These are phyloP conservation scores for Cryptococcus sp. DNA, from an alignment of 1,284 basidiomycete genomes.

Conservation along the genomic window DNA sequence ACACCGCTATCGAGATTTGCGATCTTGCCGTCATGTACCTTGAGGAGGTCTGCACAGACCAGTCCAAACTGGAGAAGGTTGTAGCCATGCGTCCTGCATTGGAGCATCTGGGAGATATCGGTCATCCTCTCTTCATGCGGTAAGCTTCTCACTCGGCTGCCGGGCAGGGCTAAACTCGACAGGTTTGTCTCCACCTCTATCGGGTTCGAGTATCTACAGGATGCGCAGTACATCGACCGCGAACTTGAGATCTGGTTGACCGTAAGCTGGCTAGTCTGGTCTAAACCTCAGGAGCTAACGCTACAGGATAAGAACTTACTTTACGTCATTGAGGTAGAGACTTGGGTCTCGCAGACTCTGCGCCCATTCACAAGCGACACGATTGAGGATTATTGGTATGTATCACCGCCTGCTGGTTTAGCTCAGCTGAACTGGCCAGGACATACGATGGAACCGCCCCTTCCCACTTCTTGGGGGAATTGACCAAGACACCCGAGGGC, in stretches of 20 bases:
- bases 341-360: slow-evolving; percentile 44
- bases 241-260: slow-evolving; percentile 96
- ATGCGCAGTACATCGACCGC: slow-evolving; percentile 85
- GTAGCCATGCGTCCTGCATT: slow-evolving; percentile 91
- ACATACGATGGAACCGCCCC: slow-evolving; percentile 83
- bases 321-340: slow-evolving; percentile 47
- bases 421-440: neutral
- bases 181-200: slow-evolving; percentile 93
- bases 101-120: slow-evolving; percentile 90
- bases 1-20: slow-evolving; percentile 82
- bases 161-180: neutral
- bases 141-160: slow-evolving; percentile 45
- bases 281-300: neutral
- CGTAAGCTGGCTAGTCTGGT: slow-evolving; percentile 52
- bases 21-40: slow-evolving; percentile 83
- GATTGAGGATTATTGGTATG: slow-evolving; percentile 42
- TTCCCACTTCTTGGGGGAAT: slow-evolving; percentile 94
- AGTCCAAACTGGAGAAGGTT: slow-evolving; percentile 78
- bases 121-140: slow-evolving; percentile 82
- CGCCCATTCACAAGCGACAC: slow-evolving; percentile 36
- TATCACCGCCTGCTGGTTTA: neutral
- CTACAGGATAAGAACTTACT: slow-evolving; percentile 43
- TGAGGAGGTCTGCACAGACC: slow-evolving; percentile 81
- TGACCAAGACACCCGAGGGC: slow-evolving; percentile 91
- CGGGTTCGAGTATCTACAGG: slow-evolving; percentile 86